Evolutionary conservation across 2,329 filamentous ascomycete species (phyloP).

Genomic region (Metarhizium guizhouense): DNA sequence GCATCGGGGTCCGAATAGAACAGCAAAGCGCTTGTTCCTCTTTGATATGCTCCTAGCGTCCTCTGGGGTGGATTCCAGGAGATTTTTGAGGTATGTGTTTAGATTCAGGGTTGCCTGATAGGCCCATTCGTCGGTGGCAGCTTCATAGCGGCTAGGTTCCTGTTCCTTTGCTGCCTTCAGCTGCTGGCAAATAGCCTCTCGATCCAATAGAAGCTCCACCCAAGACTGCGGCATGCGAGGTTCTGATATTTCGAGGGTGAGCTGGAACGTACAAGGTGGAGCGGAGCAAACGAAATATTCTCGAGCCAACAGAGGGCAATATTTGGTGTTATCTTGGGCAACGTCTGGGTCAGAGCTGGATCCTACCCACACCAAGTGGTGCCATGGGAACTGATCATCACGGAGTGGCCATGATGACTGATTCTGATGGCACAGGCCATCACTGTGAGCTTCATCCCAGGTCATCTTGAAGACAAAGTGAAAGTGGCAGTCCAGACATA

Average conservation of each 20-base stretch:
- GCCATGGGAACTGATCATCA: conserved; percentile 28
- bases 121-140: conserved; percentile 30
- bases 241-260: conserved; percentile 39
- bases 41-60: conserved; percentile 40
- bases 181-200: conserved; percentile 31
- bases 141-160: conserved; percentile 40
- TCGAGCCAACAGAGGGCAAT: conserved; percentile 28
- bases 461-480: conserved; percentile 31
- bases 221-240: conserved; percentile 36
- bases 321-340: conserved; percentile 19
- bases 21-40: conserved; percentile 46
- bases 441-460: conserved; percentile 21
- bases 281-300: conserved; percentile 34
- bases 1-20: conserved; percentile 43
- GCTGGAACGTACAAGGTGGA: conserved; percentile 28
- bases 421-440: conserved; percentile 20
- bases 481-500: conserved; percentile 32
- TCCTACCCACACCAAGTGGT: conserved; percentile 27
- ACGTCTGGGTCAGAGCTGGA: conserved; percentile 19
- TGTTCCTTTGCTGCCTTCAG: conserved; percentile 29
- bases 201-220: conserved; percentile 36
- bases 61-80: conserved; percentile 28
- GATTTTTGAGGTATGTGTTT: conserved; percentile 42
- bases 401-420: conserved; percentile 25
- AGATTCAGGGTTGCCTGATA: conserved; percentile 35